Evolutionary conservation across 129 eudicot species (phyloP).

Genomic region (Pseudognaphalium luteoalbum): DNA sequence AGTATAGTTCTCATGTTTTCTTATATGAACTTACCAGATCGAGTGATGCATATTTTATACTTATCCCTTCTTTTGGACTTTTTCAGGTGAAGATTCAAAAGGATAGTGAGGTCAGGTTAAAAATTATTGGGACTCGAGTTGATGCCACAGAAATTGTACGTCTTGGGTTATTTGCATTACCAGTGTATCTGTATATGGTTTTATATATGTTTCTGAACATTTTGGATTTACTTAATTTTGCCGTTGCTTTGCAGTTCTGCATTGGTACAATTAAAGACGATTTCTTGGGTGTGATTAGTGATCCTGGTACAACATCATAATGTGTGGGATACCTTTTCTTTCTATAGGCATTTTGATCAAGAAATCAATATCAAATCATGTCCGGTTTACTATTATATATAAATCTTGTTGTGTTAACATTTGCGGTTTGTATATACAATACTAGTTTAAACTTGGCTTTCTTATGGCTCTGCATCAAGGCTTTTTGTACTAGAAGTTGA

Average conservation of each 20-base stretch:
- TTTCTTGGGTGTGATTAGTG: conserved; percentile 78
- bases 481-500: not conserved
- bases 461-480: not conserved
- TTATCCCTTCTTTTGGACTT: conserved; percentile 3
- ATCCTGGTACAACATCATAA: conserved; percentile 57
- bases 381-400: not conserved
- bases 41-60: conserved; percentile 6
- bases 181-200: not conserved
- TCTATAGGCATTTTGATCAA: no score
- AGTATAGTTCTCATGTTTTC: conserved; percentile 34
- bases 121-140: conserved; percentile 94
- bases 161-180: not conserved
- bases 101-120: conserved; percentile 90
- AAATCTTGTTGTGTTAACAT: not conserved
- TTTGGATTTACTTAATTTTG: not conserved
- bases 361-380: not conserved
- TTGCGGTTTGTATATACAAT: conserved; percentile 11
- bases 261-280: conserved; percentile 90
- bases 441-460: not conserved
- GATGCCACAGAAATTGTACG: conserved; percentile 96
- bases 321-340: not conserved
- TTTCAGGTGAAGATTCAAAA: conserved; percentile 88
- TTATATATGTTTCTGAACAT: not conserved
- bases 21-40: not conserved
- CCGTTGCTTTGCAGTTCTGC: conserved; percentile 67